Evolutionary conservation across 2,329 filamentous ascomycete genomes (phyloP).

Genomic region (Pseudocercospora cruenta): DNA sequence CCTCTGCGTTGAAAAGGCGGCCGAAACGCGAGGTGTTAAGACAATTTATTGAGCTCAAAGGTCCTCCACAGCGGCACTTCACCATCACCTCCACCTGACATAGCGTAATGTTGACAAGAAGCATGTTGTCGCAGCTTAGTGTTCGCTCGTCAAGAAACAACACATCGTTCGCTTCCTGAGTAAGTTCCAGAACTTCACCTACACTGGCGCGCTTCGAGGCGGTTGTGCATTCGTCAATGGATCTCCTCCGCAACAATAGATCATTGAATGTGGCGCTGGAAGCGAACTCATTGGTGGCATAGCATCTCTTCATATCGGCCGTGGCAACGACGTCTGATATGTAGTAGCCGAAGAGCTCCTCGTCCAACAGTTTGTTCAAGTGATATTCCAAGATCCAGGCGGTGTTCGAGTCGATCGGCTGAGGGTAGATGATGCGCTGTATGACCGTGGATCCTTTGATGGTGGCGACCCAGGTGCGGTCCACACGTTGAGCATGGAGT

Average conservation of each 20-base stretch:
- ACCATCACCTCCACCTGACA: neutral
- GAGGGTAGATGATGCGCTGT: neutral
- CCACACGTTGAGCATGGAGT: neutral
- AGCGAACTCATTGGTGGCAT: neutral
- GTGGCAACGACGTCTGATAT: too few species aligned
- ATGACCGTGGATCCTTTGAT: neutral
- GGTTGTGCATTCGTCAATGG: too few species aligned
- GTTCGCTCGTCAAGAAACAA: neutral
- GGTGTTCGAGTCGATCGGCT: neutral
- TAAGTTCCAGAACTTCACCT: neutral
- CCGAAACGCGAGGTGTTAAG: neutral
- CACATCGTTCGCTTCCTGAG: neutral
- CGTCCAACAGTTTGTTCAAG: neutral
- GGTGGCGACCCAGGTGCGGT: neutral
- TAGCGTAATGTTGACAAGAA: neutral
- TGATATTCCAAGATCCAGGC: neutral
- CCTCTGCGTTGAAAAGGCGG: neutral
- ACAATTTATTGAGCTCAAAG: neutral
- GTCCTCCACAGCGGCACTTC: neutral
- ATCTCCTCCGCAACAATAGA: neutral
- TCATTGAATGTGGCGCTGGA: neutral
- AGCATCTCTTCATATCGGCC: too few species aligned
- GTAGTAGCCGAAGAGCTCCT: neutral
- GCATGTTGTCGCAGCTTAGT: neutral
- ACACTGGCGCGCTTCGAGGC: neutral